Percentiles rank a stretch among this genome's conserved stretches.
These are phyloP conservation scores for Eutrema heterophyllum DNA, from an alignment of 345 rosid genomes.

Conservation along the genomic window DNA sequence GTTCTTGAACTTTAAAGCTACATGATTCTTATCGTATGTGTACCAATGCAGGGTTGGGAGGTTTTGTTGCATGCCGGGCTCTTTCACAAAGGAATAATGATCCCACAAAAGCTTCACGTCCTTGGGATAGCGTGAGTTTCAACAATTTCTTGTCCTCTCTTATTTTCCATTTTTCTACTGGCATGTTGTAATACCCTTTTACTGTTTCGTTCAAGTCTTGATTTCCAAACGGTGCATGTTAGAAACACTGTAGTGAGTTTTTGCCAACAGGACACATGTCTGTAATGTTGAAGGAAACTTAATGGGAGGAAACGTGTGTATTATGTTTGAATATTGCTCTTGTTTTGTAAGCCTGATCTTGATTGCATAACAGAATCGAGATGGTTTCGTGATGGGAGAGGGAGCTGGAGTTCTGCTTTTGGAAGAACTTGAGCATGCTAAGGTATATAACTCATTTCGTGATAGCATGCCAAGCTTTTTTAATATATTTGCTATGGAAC, in stretches of 20 bases:
- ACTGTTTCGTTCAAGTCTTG: not conserved
- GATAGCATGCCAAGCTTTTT: not conserved
- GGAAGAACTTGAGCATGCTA: constrained; percentile 96
- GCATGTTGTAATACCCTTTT: not conserved
- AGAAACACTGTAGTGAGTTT: not conserved
- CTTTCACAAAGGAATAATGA: constrained; percentile 83
- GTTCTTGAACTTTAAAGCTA: constrained; percentile 3
- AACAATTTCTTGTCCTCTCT: not conserved
- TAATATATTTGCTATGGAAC: not conserved
- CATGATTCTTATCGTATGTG: constrained; percentile 11
- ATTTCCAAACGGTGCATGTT: not conserved
- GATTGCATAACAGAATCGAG: constrained; percentile 56
- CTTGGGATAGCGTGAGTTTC: constrained; percentile 80
- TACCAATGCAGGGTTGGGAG: constrained; percentile 81
- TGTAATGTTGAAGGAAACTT: not conserved
- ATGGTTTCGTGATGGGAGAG: constrained; percentile 98
- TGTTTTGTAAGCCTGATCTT: not conserved
- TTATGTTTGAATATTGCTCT: not conserved
- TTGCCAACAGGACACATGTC: not conserved
- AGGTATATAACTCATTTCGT: constrained; percentile 43
- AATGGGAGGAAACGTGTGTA: not conserved
- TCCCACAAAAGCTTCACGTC: constrained; percentile 94
- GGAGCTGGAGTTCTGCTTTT: constrained; percentile 96
- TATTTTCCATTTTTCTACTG: constrained; percentile 1
- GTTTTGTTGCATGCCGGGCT: constrained; percentile 89